A percentile compares a stretch with the other conserved stretches of the same genome.
phyloP scores from a whole-genome alignment of 2,329 filamentous ascomycete genomes.

The Fusarium tuaranense region DNA sequence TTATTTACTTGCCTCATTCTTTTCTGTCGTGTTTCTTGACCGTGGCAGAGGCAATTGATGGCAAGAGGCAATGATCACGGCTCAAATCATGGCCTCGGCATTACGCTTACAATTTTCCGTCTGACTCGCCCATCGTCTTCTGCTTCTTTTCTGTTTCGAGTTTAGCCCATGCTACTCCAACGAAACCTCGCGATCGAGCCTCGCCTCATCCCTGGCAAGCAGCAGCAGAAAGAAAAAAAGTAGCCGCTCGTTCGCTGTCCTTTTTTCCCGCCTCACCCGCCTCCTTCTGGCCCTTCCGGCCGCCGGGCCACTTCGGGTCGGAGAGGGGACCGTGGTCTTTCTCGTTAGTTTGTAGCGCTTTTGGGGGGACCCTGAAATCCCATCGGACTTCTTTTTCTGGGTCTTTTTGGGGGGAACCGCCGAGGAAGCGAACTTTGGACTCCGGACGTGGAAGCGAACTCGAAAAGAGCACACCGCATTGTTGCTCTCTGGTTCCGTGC shows the following conservation, averaged over 20 bases:
- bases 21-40: neutral
- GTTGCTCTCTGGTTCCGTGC: constrained; percentile 25
- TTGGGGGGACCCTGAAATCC: constrained; percentile 42
- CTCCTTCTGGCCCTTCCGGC: constrained; percentile 29
- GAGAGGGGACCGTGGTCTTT: neutral
- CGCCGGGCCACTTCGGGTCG: constrained; percentile 38
- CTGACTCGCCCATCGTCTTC: constrained; percentile 37
- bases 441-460: constrained; percentile 14
- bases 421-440: constrained; percentile 21
- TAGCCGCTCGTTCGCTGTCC: neutral
- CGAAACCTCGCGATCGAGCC: constrained; percentile 15
- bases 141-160: constrained; percentile 38
- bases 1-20: neutral
- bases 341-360: constrained; percentile 28
- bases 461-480: constrained; percentile 28
- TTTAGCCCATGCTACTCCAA: constrained; percentile 10
- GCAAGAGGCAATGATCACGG: constrained; percentile 5
- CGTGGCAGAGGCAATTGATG: constrained; percentile 1
- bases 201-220: constrained; percentile 30
- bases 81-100: constrained; percentile 23
- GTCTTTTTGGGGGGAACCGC: constrained; percentile 11
- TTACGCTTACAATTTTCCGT: constrained; percentile 28
- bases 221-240: neutral
- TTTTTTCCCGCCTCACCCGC: constrained; percentile 43
- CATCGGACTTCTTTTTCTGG: constrained; percentile 26